phyloP scores from a whole-genome alignment of 441 rosid species.

The Iberis amara region DNA sequence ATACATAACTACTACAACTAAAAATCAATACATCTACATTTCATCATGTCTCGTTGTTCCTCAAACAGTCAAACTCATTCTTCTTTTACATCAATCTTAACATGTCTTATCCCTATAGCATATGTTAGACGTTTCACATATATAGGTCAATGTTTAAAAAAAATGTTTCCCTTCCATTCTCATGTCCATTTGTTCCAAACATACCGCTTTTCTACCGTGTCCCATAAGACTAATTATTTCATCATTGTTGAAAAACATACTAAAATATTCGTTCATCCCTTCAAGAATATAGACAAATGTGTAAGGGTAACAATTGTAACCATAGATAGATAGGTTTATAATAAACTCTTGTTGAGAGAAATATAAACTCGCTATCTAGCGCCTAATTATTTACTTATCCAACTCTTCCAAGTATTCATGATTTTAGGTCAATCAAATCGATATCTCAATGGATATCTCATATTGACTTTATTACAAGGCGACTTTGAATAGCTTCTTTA shows the following conservation, averaged over 20 bases:
- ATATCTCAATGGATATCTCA: not conserved
- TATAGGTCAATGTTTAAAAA: not conserved
- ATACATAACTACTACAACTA: no score
- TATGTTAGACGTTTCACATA: constrained; percentile 3
- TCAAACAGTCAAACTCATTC: not conserved
- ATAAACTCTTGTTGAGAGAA: constrained; percentile 2
- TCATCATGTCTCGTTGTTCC: not conserved
- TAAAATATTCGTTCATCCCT: constrained; percentile 4
- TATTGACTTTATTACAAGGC: not conserved
- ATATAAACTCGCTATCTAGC: not conserved
- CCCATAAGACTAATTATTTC: constrained; percentile 1
- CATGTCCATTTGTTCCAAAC: not conserved
- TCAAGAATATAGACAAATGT: not conserved
- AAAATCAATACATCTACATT: no score
- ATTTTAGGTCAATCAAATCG: constrained; percentile 10
- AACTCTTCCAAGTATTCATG: constrained; percentile 1
- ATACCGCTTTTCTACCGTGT: constrained; percentile 4
- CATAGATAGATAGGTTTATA: not conserved
- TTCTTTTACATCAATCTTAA: not conserved
- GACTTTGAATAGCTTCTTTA: not conserved
- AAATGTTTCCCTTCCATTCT: not conserved
- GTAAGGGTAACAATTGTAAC: not conserved
- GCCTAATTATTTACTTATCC: constrained; percentile 6
- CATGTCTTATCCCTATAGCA: constrained; percentile 1
- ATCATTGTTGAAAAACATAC: not conserved